Conservation (phyloP, 164 flowering plant species). For the Magnolia kwangsiensis region DNA sequence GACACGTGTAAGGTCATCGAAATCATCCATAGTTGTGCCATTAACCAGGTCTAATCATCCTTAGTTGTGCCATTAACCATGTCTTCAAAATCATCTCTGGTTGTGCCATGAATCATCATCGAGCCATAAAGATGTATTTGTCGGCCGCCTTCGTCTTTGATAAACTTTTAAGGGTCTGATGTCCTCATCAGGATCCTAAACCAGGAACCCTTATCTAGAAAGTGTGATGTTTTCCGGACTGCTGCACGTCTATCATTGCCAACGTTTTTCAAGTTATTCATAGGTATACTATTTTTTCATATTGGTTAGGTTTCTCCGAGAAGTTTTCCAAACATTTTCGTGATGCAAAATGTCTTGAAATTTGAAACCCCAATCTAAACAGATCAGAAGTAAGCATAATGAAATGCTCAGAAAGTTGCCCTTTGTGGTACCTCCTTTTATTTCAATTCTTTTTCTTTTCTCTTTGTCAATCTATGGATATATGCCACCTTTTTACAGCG, state of each 20-base stretch:
- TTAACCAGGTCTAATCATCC: too few relatives aligned
- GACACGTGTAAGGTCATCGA: too few relatives aligned
- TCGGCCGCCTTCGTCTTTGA: too few relatives aligned
- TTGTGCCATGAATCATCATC: too few relatives aligned
- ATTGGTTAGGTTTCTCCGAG: neutral
- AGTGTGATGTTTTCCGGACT: conserved; percentile 64
- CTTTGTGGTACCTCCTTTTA: neutral
- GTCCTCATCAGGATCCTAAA: too few relatives aligned
- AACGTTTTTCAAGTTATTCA: conserved; percentile 79
- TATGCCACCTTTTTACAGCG: neutral
- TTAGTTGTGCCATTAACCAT: too few relatives aligned
- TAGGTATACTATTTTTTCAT: conserved; percentile 46
- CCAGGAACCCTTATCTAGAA: conserved; percentile 46
- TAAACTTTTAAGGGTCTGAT: too few relatives aligned
- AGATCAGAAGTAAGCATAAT: neutral
- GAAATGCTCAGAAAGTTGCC: neutral
- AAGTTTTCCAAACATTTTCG: neutral
- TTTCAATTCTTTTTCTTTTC: neutral
- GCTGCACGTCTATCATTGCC: conserved; percentile 79
- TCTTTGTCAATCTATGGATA: neutral
- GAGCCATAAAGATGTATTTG: too few relatives aligned
- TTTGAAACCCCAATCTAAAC: neutral
- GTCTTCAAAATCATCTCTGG: too few relatives aligned
- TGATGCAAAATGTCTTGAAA: neutral
- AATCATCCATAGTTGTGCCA: too few relatives aligned